Base-by-base conservation (phyloP, 768 basidiomycete species). In the Scleroderma bovista region DNA sequence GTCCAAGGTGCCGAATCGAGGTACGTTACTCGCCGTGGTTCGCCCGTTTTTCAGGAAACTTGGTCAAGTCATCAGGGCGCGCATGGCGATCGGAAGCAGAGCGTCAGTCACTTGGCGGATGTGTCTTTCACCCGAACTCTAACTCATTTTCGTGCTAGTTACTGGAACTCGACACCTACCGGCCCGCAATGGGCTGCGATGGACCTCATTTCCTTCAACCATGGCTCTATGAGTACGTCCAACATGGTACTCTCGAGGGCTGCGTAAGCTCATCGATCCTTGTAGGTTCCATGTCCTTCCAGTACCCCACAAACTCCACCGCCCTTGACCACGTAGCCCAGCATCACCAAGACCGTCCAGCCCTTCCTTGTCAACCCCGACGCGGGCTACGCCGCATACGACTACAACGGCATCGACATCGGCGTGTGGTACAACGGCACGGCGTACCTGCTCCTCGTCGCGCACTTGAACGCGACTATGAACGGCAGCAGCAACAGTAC, bases 1-100 rank as follows among this genome's bases (percentile, higher is more conserved):
- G 70, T 81, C 2, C 64, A 70, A 6, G 88, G 88, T 1, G 72
- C 83, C 3, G 85, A 90, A 63, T 88, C 70, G 81, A 86, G 61
- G 83, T 85, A 55, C 69, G 76, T 6, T 83, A 83, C 56, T 46
- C 10, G 52, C n/a, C n/a, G n/a, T n/a, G n/a, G n/a, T n/a, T n/a
- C 26, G 15, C 22, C 42, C 20, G 22, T 42, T 20, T 24, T 54
- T 16, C 37, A 52, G 43, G 52, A 66, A 60, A 50, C 17, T 78
- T 88, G 46, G 72, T 78, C 46, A 87, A 90, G n/a, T n/a, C 55
- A 79, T 89, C 59, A 76, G 76, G 15, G 68, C 68, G 0, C 72
- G 88, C 20, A 76, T 89, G 63, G 86, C 78, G 0, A 84, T 90
- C 58, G 85, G 86, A n/a, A 75, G 74, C 49, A 63, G 58, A n/a